A percentile compares a stretch with the other conserved stretches of the same genome.
Evolutionary conservation across 2,329 filamentous ascomycete species (phyloP).

Genomic region (Ophiocordyceps robertsii): DNA sequence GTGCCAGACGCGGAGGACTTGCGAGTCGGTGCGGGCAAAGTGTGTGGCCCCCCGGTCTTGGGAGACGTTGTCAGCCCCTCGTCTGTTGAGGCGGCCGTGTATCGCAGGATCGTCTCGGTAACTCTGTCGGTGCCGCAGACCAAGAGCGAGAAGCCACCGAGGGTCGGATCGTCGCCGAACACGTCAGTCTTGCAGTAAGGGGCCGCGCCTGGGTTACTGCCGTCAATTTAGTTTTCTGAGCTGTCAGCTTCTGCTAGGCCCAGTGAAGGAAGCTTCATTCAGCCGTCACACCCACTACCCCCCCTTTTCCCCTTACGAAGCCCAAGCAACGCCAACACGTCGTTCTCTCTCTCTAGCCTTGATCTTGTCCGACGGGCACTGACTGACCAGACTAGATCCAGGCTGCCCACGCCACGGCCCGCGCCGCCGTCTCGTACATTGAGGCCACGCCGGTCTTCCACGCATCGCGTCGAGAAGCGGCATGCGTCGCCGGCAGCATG

Average conservation of each 20-base stretch:
- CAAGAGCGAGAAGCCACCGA: conserved; percentile 8
- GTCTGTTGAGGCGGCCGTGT: background rate
- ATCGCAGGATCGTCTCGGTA: conserved; percentile 7
- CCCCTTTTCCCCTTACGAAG: background rate
- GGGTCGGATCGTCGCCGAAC: conserved; percentile 3
- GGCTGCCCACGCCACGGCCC: background rate
- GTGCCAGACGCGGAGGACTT: background rate
- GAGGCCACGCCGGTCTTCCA: conserved; percentile 3
- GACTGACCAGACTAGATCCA: conserved; percentile 5
- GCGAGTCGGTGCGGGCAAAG: background rate
- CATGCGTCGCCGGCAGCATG: conserved; percentile 3
- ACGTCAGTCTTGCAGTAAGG: conserved; percentile 11
- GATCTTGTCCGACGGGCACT: background rate
- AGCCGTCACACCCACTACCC: background rate
- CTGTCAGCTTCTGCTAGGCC: background rate
- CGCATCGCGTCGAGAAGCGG: conserved; percentile 6
- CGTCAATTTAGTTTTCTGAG: background rate
- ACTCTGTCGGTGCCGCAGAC: conserved; percentile 8
- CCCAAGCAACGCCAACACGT: background rate
- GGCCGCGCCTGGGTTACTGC: conserved; percentile 1
- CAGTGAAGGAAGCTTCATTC: background rate
- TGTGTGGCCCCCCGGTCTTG: too few relatives aligned
- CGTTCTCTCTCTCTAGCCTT: background rate
- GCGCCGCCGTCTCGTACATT: background rate
- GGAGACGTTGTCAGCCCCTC: background rate